Evolutionary conservation across 768 basidiomycete genomes (phyloP), one percentile per base, ranked within the genome.

Genomic region (Russula earlei): DNA sequence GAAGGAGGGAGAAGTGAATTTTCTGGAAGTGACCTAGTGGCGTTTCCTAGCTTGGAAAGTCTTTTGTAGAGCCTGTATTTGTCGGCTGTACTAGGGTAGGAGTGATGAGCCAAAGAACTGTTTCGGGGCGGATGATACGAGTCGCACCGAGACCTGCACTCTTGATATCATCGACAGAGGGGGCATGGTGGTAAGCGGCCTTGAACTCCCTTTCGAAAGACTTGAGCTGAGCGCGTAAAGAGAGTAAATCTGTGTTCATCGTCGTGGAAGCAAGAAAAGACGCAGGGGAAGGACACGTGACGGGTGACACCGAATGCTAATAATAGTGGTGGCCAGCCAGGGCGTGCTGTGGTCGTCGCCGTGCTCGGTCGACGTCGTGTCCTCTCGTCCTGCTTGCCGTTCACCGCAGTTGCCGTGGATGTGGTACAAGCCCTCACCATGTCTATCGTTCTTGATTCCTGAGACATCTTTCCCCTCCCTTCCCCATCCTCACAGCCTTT

Each of bases 51-150:
- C 59, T 85, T 90, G 53, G 77, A 77, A 34, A 90, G 75, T 56
- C 77, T 82, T 75, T 90, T 91, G 75, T 91, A 89, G 29, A 80
- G 75, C 68, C 78, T 90, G 73, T 91, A 91, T 68, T 85, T 89
- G 61, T 80, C 77, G 58, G 85, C 88, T 91, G 58, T 56, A 54
- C 55, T 58, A 56, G 45, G 49, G 42, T 19, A 56, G 54, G 9
- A 58, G 54, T 49, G 55, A 52, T 61, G 55, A 57, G 62, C 58
- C 31, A 44, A 34, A 41, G 40, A 44, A 49, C 27, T 36, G 57
- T 53, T 43, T 50, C 24, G 41, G 49, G 52, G 54, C 45, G 24
- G 15, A 27, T 25, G 19, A 46, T 17, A 17, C 33, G 29, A 20
- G 44, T 69, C 81, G 61, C 54, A 90, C 88, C 86, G 56, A 90